Conservation (phyloP, 169 alveolate species). For the Plasmodium malariae region DNA sequence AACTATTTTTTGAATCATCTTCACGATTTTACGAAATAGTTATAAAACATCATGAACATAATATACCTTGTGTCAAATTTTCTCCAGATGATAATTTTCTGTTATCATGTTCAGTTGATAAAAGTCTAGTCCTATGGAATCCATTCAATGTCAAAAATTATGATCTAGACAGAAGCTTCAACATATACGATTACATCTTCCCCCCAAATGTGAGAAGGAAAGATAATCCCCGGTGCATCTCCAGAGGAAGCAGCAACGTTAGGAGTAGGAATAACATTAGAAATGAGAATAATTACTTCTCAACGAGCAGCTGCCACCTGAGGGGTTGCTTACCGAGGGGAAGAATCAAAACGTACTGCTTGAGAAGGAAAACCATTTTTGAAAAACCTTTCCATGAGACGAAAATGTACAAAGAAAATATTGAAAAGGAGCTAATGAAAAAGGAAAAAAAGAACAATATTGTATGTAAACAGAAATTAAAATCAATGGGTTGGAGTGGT, state of each 20-base stretch:
- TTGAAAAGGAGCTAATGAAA: constrained; percentile 45
- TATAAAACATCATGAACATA: constrained; percentile 55
- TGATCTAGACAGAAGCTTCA: constrained; percentile 18
- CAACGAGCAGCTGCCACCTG: too few species aligned
- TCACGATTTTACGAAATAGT: constrained; percentile 59
- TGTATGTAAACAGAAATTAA: constrained; percentile 42
- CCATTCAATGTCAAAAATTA: constrained; percentile 42
- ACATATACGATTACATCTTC: constrained; percentile 59
- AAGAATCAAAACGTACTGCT: not conserved
- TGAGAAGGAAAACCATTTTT: constrained; percentile 16
- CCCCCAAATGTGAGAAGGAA: constrained; percentile 8
- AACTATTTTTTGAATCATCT: constrained; percentile 43
- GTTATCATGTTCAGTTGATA: constrained; percentile 72
- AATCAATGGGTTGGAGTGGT: constrained; percentile 71
- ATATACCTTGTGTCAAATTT: constrained; percentile 69
- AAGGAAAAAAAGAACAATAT: constrained; percentile 23
- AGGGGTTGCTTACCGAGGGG: not conserved
- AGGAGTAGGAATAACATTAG: too few species aligned
- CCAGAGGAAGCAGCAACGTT: too few species aligned
- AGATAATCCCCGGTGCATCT: too few species aligned
- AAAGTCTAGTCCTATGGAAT: constrained; percentile 55
- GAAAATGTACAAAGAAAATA: constrained; percentile 31
- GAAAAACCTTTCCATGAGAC: constrained; percentile 39
- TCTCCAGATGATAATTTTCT: constrained; percentile 71
- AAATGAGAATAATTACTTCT: too few species aligned